These are phyloP conservation scores for Passalora sequoiae DNA, from an alignment of 2,329 filamentous ascomycete species.

Conservation along the genomic window DNA sequence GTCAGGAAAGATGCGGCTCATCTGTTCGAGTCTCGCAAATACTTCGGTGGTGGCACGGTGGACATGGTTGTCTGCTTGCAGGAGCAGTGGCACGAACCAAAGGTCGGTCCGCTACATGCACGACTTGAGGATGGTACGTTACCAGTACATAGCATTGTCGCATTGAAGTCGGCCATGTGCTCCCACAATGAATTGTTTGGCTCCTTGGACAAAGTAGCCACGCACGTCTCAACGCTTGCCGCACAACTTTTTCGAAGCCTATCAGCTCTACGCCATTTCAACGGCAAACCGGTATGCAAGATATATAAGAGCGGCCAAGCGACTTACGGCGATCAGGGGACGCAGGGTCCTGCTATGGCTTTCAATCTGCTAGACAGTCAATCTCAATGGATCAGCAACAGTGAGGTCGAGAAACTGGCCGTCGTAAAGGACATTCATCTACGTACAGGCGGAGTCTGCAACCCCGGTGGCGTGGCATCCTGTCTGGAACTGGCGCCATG, in stretches of 20 bases:
- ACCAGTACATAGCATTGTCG: slow-evolving; percentile 84
- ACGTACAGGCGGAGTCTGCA: slow-evolving; percentile 84
- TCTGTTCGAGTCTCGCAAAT: slow-evolving; percentile 61
- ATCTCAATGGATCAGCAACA: slow-evolving; percentile 71
- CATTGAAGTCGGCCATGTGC: slow-evolving; percentile 67
- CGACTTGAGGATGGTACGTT: slow-evolving; percentile 86
- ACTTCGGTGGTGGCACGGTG: slow-evolving; percentile 93
- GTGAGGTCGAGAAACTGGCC: slow-evolving; percentile 83
- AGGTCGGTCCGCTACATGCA: slow-evolving; percentile 66
- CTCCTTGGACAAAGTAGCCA: slow-evolving; percentile 60
- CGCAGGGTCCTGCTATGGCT: slow-evolving; percentile 69
- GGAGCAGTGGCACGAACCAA: slow-evolving; percentile 77
- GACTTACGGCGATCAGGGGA: slow-evolving; percentile 16
- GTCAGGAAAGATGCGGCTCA: slow-evolving; percentile 65
- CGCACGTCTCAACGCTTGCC: slow-evolving; percentile 65
- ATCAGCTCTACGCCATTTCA: slow-evolving; percentile 59
- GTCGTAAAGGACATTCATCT: slow-evolving; percentile 74
- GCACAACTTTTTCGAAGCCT: slow-evolving; percentile 57
- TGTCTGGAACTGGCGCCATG: slow-evolving; percentile 68
- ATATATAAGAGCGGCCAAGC: slow-evolving; percentile 50
- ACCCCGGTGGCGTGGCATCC: slow-evolving; percentile 76
- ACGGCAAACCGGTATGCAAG: slow-evolving; percentile 59
- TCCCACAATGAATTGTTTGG: slow-evolving; percentile 65
- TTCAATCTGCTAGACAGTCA: slow-evolving; percentile 71
- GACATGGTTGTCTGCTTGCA: slow-evolving; percentile 72